Evolutionary conservation across 495 filamentous ascomycete genomes (phyloP), one percentile per base, ranked within the genome.

Genomic region (Penicillium manginii): DNA sequence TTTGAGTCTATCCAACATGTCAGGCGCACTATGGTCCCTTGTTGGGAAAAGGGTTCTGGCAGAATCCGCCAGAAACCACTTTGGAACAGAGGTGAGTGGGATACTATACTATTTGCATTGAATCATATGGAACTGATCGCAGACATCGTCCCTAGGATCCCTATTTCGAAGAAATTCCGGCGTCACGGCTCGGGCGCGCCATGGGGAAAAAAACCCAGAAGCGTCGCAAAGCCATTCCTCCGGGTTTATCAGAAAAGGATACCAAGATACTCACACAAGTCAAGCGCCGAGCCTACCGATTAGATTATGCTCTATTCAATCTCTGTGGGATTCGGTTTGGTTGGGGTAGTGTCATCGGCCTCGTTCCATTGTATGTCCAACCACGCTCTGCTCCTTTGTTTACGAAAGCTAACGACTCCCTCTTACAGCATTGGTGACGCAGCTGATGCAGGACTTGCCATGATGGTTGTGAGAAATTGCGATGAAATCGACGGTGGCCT

Each of bases 271-370:
- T 98, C 46, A 90, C 85, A 40, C 85, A 86, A 46, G 89, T 96
- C 61, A 91, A 93, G 65, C 79, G 85, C 59, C 81, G 87, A 55
- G 93, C 94, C 26, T 94, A 96, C 73, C 75, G 80, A 21, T 83
- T 96, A 37, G 94, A 98, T 73, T 88, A 88, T 81, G 82, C 79
- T 58, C 80, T 92, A 15, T 91, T 88, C 71, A 92, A 84, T 66
- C 82, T 88, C 66, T 84, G 86, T 60, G 88, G 89, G 19, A 79
- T 96, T 52, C 81, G 85, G 53, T 88, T 97, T 68, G 93, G 93
- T 18, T 94, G 90, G 88, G 83, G 86, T 31, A 86, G 83, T 64
- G 80, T 96, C 51, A 89, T 97, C 63, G 93, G 86, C 7, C 61
- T 96, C 35, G 68, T 97, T 43, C 94, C 94, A 52, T 81, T 83